phyloP scores from a whole-genome alignment of 768 basidiomycete species.

The Naganishia kalamii region DNA sequence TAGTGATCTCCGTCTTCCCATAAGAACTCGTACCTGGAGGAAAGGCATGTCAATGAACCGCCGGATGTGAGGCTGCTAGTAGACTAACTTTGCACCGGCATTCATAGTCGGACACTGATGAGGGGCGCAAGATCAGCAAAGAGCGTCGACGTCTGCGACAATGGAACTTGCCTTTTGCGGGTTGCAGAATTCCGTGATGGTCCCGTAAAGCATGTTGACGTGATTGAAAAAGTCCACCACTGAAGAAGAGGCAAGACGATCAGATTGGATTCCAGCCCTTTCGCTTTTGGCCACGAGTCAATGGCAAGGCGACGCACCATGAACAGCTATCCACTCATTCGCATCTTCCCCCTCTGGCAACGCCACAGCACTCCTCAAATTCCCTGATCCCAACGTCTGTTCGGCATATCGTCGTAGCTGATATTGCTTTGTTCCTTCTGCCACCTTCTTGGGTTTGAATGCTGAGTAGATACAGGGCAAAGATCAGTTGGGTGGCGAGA shows the following conservation, averaged over 20 bases:
- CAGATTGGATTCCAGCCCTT: neutral
- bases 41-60: neutral
- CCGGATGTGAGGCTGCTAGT: neutral
- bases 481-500: neutral
- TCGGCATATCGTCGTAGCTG: conserved; percentile 79
- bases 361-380: conserved; percentile 81
- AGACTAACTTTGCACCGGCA: conserved; percentile 40
- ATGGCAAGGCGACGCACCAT: conserved; percentile 58
- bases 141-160: neutral
- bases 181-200: conserved; percentile 96
- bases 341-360: conserved; percentile 94
- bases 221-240: conserved; percentile 99
- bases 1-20: conserved; percentile 47
- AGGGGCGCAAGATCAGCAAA: neutral
- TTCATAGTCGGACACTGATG: conserved; percentile 45
- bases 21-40: conserved; percentile 39
- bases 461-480: conserved; percentile 42
- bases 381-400: conserved; percentile 68
- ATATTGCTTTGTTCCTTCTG: conserved; percentile 95
- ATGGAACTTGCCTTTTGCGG: conserved; percentile 67
- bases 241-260: conserved; percentile 43
- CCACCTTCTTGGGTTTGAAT: conserved; percentile 91
- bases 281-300: neutral
- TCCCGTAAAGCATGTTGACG: conserved; percentile 97
- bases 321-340: conserved; percentile 99